These are phyloP conservation scores for Papiliotrema fonsecae DNA, from an alignment of 1,284 basidiomycete species.

Conservation along the genomic window DNA sequence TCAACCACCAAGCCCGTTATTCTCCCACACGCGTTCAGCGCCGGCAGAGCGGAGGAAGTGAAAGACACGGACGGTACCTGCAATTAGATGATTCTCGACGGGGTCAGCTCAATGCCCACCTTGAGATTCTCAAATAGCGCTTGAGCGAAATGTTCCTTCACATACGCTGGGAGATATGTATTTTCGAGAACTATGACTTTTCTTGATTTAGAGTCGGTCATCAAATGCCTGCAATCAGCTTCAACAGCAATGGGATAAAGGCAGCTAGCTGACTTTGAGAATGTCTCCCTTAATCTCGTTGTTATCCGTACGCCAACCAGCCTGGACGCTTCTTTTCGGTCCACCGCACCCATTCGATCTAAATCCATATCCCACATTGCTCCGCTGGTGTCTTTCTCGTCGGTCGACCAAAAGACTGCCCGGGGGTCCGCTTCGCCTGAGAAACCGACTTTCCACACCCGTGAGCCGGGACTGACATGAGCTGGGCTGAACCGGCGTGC, in stretches of 20 bases:
- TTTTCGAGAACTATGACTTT: conserved; percentile 90
- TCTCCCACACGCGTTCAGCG: conserved; percentile 76
- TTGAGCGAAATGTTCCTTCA: conserved; percentile 81
- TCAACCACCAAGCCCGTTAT: conserved; percentile 91
- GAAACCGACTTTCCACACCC: conserved; percentile 50
- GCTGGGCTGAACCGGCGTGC: background rate
- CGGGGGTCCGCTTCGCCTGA: conserved; percentile 48
- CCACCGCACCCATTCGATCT: conserved; percentile 17
- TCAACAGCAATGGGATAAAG: conserved; percentile 2
- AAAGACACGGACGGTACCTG: conserved; percentile 91
- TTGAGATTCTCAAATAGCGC: conserved; percentile 87
- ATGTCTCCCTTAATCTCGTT: conserved; percentile 65
- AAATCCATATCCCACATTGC: conserved; percentile 44
- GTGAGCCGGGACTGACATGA: conserved; percentile 40
- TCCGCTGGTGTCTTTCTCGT: conserved; percentile 7
- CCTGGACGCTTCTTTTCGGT: conserved; percentile 63
- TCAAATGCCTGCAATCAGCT: conserved; percentile 60
- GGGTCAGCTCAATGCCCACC: conserved; percentile 50
- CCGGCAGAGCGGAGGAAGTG: conserved; percentile 75
- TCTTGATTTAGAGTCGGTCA: conserved; percentile 87
- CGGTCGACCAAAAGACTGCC: conserved; percentile 36
- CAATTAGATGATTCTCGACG: background rate
- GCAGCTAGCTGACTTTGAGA: conserved; percentile 65
- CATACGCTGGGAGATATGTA: conserved; percentile 73
- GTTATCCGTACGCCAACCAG: conserved; percentile 66